Conservation (phyloP, 805 yeast genomes). For the Cyberlindnera mississippiensis region DNA sequence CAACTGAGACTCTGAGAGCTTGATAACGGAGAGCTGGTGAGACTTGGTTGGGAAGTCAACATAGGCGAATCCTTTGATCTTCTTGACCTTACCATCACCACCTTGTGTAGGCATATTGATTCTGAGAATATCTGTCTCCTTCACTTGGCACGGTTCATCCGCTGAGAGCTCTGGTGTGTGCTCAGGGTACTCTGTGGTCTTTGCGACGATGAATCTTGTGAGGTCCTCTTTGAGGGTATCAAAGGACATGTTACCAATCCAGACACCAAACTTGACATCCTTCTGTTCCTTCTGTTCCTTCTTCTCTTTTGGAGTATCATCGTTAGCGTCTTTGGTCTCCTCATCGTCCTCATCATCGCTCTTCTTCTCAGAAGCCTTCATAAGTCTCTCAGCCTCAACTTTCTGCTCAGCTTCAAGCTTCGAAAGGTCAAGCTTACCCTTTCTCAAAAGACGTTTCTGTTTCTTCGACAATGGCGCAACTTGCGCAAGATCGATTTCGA, state of each 20-base stretch:
- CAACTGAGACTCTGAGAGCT: constrained; percentile 64
- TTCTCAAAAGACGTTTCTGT: constrained; percentile 81
- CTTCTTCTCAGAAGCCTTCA: constrained; percentile 32
- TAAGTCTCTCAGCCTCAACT: constrained; percentile 38
- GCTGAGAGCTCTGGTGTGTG: constrained; percentile 26
- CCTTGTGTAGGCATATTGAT: constrained; percentile 71
- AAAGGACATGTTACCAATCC: constrained; percentile 92
- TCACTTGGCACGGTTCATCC: constrained; percentile 36
- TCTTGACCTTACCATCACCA: constrained; percentile 39
- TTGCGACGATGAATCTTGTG: constrained; percentile 55
- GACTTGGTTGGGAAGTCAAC: constrained; percentile 66
- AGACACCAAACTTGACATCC: constrained; percentile 58
- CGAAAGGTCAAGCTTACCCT: constrained; percentile 61
- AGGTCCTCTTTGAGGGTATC: constrained; percentile 79
- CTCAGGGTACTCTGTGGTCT: constrained; percentile 42
- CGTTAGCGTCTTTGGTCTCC: too few relatives aligned
- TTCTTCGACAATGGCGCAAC: constrained; percentile 87
- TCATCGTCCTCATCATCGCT: constrained; percentile 18
- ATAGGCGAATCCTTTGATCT: constrained; percentile 84
- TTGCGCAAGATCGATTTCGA: constrained; percentile 64
- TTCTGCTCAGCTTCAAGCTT: constrained; percentile 43
- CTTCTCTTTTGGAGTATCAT: constrained; percentile 13
- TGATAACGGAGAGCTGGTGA: constrained; percentile 59
- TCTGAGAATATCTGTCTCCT: constrained; percentile 62
- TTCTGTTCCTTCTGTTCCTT: constrained; percentile 39